phyloP scores from a whole-genome alignment of 805 yeast species.

The Isabelozyma pseudorhagii region DNA sequence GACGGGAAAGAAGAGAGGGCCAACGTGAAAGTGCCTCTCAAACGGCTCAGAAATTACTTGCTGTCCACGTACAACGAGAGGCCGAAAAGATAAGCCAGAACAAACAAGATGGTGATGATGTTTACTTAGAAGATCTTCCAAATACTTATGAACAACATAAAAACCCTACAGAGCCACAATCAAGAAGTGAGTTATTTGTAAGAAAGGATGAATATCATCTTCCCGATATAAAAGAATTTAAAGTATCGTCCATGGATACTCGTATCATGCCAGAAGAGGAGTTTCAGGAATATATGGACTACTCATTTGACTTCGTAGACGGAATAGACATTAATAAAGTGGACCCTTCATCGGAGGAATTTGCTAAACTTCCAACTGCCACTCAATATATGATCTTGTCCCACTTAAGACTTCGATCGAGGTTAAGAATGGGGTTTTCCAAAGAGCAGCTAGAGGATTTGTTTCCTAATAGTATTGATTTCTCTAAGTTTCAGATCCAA shows the following conservation, averaged over 20 bases:
- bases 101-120: constrained; percentile 1
- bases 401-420: constrained; percentile 74
- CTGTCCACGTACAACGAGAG: constrained; percentile 67
- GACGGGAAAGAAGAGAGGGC: constrained; percentile 74
- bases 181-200: constrained; percentile 29
- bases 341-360: constrained; percentile 82
- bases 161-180: not conserved
- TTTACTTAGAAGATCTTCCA: constrained; percentile 26
- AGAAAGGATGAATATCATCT: constrained; percentile 81
- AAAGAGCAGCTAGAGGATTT: constrained; percentile 80
- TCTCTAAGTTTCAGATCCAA: constrained; percentile 87
- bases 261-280: constrained; percentile 76
- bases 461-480: constrained; percentile 85
- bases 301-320: constrained; percentile 53
- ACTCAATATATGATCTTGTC: constrained; percentile 88
- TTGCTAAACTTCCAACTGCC: constrained; percentile 70
- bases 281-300: constrained; percentile 55
- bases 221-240: constrained; percentile 63
- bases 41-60: constrained; percentile 78
- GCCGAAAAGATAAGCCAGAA: constrained; percentile 1
- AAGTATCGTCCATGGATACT: constrained; percentile 55
- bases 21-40: constrained; percentile 63
- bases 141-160: constrained; percentile 12
- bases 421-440: constrained; percentile 92
- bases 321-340: constrained; percentile 68